phyloP scores from a whole-genome alignment of 345 rosid species.

The Pugionium cornutum region DNA sequence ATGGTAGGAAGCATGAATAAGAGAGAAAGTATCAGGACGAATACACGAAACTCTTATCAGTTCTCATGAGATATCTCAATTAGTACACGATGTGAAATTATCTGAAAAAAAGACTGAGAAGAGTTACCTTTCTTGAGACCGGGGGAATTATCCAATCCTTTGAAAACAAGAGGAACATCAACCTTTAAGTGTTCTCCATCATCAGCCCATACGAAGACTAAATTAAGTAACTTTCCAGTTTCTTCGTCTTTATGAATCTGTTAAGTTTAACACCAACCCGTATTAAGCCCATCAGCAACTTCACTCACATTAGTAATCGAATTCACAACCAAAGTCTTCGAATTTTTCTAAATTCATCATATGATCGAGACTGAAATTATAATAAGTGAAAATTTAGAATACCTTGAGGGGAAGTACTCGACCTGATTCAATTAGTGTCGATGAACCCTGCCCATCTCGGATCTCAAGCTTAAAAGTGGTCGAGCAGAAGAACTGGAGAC shows the following conservation, averaged over 20 bases:
- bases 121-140: conserved; percentile 76
- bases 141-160: conserved; percentile 70
- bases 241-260: conserved; percentile 82
- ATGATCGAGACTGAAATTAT: no score
- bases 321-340: neutral
- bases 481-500: conserved; percentile 71
- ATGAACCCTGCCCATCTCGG: conserved; percentile 79
- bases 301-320: neutral
- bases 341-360: no score
- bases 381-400: neutral
- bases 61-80: neutral
- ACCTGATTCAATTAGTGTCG: conserved; percentile 68
- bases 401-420: conserved; percentile 83
- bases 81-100: conserved; percentile 1
- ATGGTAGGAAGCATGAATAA: neutral
- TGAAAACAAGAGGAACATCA: conserved; percentile 82
- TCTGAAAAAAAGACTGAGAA: neutral
- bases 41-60: neutral
- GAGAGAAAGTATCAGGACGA: neutral
- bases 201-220: conserved; percentile 91
- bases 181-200: conserved; percentile 71
- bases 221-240: conserved; percentile 75
- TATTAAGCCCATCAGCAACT: conserved; percentile 5
- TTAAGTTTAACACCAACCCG: neutral
- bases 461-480: conserved; percentile 77